A percentile compares a stretch with the other conserved stretches of the same genome.
Conservation (phyloP, 202 grass and related monocot species). For the Panicum hallii region DNA sequence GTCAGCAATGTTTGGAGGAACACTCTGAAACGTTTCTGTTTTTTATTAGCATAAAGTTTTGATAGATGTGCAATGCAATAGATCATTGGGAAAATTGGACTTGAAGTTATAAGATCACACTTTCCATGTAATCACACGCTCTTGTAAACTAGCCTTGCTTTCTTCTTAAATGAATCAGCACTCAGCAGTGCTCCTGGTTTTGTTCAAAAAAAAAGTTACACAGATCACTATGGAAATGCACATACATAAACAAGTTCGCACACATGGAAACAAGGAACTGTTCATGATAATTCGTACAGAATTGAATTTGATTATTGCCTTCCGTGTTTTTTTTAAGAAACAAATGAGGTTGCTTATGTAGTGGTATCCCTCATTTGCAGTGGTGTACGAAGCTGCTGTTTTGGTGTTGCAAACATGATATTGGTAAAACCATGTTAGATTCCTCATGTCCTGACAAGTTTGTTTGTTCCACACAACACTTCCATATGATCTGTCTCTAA, state of each 20-base stretch:
- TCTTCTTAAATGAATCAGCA: no score
- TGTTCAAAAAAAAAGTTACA: background rate
- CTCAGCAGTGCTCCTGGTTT: no score
- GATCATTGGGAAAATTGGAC: background rate
- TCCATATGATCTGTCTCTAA: slow-evolving; percentile 22
- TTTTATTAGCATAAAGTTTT: background rate
- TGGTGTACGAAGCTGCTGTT: slow-evolving; percentile 94
- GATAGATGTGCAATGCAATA: background rate
- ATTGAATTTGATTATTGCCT: slow-evolving; percentile 14
- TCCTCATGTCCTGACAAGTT: slow-evolving; percentile 40
- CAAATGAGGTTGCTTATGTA: slow-evolving; percentile 46
- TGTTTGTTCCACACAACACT: slow-evolving; percentile 3
- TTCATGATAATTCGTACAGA: background rate
- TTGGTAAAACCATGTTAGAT: slow-evolving; percentile 83
- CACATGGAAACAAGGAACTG: background rate
- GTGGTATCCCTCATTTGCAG: slow-evolving; percentile 66
- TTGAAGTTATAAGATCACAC: no score
- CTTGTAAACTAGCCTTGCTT: no score
- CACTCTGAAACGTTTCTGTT: background rate
- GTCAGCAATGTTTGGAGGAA: background rate
- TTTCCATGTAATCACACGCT: no score
- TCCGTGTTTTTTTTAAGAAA: slow-evolving; percentile 28
- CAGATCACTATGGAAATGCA: background rate
- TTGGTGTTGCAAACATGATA: slow-evolving; percentile 97
- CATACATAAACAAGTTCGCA: background rate